A percentile compares a stretch with the other conserved stretches of the same genome.
Evolutionary conservation across 1,284 basidiomycete genomes (phyloP).

Genomic region (Megacollybia platyphylla): DNA sequence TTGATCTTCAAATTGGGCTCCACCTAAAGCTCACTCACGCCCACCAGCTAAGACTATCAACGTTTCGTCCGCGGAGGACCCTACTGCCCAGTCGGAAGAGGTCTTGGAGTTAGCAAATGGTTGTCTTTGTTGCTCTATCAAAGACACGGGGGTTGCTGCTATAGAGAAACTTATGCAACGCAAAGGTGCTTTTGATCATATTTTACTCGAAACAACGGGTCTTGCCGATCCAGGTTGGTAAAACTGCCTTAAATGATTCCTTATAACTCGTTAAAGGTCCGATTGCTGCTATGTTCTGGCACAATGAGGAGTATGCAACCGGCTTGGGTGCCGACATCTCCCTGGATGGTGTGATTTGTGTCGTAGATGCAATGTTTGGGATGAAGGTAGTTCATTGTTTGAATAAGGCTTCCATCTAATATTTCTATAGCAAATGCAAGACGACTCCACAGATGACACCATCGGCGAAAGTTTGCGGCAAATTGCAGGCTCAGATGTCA

Average conservation of each 20-base stretch:
- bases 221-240: slow-evolving; percentile 78
- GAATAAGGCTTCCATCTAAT: background rate
- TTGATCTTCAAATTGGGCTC: slow-evolving; percentile 7
- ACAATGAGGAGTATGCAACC: slow-evolving; percentile 76
- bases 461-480: slow-evolving; percentile 79
- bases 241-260: slow-evolving; percentile 3
- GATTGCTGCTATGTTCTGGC: slow-evolving; percentile 85
- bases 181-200: slow-evolving; percentile 84
- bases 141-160: slow-evolving; percentile 81
- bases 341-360: slow-evolving; percentile 83
- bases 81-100: slow-evolving; percentile 59
- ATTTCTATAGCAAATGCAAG: slow-evolving; percentile 66
- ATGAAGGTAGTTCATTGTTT: slow-evolving; percentile 38
- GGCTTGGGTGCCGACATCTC: slow-evolving; percentile 61
- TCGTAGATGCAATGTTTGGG: slow-evolving; percentile 84
- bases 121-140: slow-evolving; percentile 90
- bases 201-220: slow-evolving; percentile 87
- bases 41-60: slow-evolving; percentile 63
- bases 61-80: slow-evolving; percentile 55
- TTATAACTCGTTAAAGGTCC: slow-evolving; percentile 34
- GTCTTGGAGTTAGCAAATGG: slow-evolving; percentile 87
- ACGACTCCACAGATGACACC: slow-evolving; percentile 52
- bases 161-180: slow-evolving; percentile 81
- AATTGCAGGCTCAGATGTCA: slow-evolving; percentile 82
- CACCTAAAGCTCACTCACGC: background rate